Evolutionary conservation across 768 basidiomycete genomes (phyloP).

Genomic region (Favolaschia claudopus): DNA sequence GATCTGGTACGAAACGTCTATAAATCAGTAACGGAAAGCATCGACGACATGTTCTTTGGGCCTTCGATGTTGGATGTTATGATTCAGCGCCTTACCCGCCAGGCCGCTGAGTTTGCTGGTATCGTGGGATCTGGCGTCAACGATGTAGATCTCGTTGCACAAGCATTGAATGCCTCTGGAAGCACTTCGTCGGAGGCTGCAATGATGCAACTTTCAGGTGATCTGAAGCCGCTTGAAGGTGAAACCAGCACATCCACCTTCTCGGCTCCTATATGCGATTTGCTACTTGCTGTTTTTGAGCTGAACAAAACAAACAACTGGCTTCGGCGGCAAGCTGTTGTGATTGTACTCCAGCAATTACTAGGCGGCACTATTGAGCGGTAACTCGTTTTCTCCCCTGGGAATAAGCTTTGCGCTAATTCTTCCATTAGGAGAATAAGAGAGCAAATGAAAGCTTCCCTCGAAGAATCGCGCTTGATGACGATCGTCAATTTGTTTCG

Average conservation of each 20-base stretch:
- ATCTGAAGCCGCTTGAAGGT: slow-evolving; percentile 82
- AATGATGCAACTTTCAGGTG: slow-evolving; percentile 75
- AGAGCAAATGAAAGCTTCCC: slow-evolving; percentile 70
- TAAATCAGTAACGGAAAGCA: slow-evolving; percentile 89
- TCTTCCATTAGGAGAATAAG: slow-evolving; percentile 75
- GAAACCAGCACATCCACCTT: slow-evolving; percentile 91
- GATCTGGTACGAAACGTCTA: slow-evolving; percentile 89
- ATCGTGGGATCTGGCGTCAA: slow-evolving; percentile 79
- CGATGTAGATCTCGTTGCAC: slow-evolving; percentile 86
- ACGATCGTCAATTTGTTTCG: slow-evolving; percentile 71
- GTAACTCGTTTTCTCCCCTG: slow-evolving; percentile 46
- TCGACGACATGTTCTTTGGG: slow-evolving; percentile 97
- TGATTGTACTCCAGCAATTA: slow-evolving; percentile 95
- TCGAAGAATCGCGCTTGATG: slow-evolving; percentile 77
- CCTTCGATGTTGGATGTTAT: slow-evolving; percentile 96
- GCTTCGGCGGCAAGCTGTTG: slow-evolving; percentile 93
- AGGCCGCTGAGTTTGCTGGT: slow-evolving; percentile 89
- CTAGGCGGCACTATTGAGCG: slow-evolving; percentile 95
- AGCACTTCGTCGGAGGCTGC: slow-evolving; percentile 72
- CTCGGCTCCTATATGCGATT: slow-evolving; percentile 92
- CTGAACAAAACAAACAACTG: slow-evolving; percentile 96
- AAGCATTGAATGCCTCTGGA: slow-evolving; percentile 77
- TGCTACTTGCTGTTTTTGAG: slow-evolving; percentile 93
- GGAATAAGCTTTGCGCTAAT: slow-evolving; percentile 5
- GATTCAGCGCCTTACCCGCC: slow-evolving; percentile 87